Evolutionary conservation across 495 filamentous ascomycete genomes (phyloP).

Genomic region (Aspergillus leporis): DNA sequence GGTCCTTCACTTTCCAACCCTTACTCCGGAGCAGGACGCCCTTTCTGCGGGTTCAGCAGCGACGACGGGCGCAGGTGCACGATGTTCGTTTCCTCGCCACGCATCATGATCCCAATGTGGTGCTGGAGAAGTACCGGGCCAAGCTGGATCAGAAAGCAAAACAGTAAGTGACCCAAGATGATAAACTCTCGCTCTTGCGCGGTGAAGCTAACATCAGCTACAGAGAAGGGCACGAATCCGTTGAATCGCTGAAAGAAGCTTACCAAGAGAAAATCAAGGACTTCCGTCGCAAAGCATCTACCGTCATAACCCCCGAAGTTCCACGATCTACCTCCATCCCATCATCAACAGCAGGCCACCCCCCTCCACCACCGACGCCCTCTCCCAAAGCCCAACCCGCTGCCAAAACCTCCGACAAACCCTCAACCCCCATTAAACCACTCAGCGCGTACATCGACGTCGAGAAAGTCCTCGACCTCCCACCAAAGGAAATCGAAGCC

Average conservation of each 20-base stretch:
- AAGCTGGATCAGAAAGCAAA: constrained; percentile 85
- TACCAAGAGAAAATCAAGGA: constrained; percentile 80
- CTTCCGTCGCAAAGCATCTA: constrained; percentile 61
- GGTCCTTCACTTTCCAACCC: constrained; percentile 33
- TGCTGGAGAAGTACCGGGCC: constrained; percentile 81
- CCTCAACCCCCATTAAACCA: constrained; percentile 66
- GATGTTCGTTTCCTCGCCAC: constrained; percentile 86
- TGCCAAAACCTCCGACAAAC: constrained; percentile 23
- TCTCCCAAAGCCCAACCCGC: constrained; percentile 35
- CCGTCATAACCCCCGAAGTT: constrained; percentile 54
- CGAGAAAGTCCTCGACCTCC: constrained; percentile 68
- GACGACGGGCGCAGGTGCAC: constrained; percentile 88
- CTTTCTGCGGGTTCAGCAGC: constrained; percentile 53
- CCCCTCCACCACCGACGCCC: constrained; percentile 33
- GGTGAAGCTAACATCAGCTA: background rate
- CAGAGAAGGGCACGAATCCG: constrained; percentile 70
- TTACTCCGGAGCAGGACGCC: constrained; percentile 29
- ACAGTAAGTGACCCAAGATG: constrained; percentile 46
- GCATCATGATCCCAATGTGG: constrained; percentile 57
- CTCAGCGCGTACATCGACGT: constrained; percentile 84
- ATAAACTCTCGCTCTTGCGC: background rate
- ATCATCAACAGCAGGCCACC: constrained; percentile 29
- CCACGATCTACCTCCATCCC: constrained; percentile 8
- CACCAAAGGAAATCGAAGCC: constrained; percentile 77
- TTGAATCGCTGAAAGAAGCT: constrained; percentile 75